phyloP scores from a whole-genome alignment of 306 rosid species.

The Bauhinia variegata region DNA sequence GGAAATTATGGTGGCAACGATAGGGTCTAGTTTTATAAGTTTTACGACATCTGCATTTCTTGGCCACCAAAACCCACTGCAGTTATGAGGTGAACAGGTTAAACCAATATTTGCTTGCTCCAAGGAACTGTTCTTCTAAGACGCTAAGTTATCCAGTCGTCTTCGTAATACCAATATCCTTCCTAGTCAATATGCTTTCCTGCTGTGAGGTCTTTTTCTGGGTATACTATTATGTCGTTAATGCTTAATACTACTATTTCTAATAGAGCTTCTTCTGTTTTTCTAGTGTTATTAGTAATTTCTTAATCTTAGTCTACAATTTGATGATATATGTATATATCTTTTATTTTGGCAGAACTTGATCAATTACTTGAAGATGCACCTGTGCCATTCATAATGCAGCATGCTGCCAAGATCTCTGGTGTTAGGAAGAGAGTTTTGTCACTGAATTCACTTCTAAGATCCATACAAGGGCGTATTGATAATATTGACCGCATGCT shows the following conservation, averaged over 20 bases:
- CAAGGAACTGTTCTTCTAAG: background rate
- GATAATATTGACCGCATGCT: slow-evolving; percentile 76
- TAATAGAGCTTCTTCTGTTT: slow-evolving; percentile 27
- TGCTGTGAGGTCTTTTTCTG: too few relatives aligned
- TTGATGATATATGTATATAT: slow-evolving; percentile 34
- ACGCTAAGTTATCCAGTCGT: slow-evolving; percentile 5
- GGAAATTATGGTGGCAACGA: slow-evolving; percentile 9
- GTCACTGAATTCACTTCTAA: slow-evolving; percentile 68
- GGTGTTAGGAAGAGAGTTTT: slow-evolving; percentile 72
- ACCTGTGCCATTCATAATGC: slow-evolving; percentile 71
- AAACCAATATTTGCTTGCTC: background rate
- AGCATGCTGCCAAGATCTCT: slow-evolving; percentile 75
- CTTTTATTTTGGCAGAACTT: slow-evolving; percentile 60
- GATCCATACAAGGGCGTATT: slow-evolving; percentile 71
- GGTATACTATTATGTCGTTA: slow-evolving; percentile 19
- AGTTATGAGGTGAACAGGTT: background rate
- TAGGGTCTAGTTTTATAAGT: slow-evolving; percentile 17
- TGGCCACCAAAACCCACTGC: background rate
- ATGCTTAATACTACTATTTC: slow-evolving; percentile 16
- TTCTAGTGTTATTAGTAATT: slow-evolving; percentile 10
- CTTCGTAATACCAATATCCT: background rate
- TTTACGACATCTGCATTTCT: slow-evolving; percentile 14
- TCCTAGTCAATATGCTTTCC: slow-evolving; percentile 19
- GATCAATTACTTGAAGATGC: slow-evolving; percentile 84
- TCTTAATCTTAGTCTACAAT: slow-evolving; percentile 11